These are phyloP conservation scores for Zoysia japonica DNA, from an alignment of 176 grass and related monocot species.

Conservation along the genomic window DNA sequence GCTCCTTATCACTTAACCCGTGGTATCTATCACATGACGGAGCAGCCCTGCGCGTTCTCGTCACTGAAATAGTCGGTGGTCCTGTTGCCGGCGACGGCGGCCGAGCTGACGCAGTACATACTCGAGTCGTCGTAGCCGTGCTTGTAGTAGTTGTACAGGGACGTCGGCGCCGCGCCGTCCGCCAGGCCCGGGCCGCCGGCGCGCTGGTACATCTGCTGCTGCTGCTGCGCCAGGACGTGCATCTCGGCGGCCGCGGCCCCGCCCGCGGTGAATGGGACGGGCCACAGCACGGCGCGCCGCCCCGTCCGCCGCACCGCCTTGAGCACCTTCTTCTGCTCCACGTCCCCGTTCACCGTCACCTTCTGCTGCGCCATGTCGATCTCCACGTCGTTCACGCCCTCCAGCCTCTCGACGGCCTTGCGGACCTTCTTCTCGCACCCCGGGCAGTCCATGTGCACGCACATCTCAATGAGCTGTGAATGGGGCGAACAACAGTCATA, in stretches of 20 bases:
- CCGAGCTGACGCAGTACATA: conserved; percentile 53
- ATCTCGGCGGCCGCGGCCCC: conserved; percentile 14
- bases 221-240: conserved; percentile 37
- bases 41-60: conserved; percentile 77
- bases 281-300: conserved; percentile 82
- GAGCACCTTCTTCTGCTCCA: conserved; percentile 92
- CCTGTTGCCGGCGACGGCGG: conserved; percentile 47
- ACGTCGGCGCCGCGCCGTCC: conserved; percentile 30
- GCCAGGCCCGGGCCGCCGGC: conserved; percentile 29
- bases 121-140: conserved; percentile 78
- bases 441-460: conserved; percentile 90
- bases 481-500: too few relatives aligned
- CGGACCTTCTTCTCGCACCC: conserved; percentile 89
- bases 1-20: too few relatives aligned
- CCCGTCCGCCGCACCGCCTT: conserved; percentile 79
- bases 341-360: conserved; percentile 77
- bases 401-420: conserved; percentile 64
- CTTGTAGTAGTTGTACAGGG: conserved; percentile 92
- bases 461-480: conserved; percentile 76
- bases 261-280: conserved; percentile 45
- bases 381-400: conserved; percentile 73
- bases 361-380: conserved; percentile 88
- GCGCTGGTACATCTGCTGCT: conserved; percentile 44
- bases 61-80: conserved; percentile 76
- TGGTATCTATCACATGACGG: conserved; percentile 57